A percentile compares a stretch with the other conserved stretches of the same genome.
phyloP scores from a whole-genome alignment of 768 basidiomycete species.

The Mycena kentingensis region DNA sequence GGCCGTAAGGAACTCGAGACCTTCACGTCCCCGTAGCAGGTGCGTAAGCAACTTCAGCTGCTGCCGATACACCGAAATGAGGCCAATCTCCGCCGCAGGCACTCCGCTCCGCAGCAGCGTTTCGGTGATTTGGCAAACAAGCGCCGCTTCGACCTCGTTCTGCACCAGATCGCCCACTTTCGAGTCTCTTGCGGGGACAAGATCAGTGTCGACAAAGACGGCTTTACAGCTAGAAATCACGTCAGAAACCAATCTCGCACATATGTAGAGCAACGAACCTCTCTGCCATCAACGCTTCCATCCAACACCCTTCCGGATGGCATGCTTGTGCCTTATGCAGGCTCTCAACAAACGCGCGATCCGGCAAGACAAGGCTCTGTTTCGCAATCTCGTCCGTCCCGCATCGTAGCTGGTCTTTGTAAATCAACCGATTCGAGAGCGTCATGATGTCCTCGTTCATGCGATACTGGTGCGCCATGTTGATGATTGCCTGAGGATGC shows the following conservation, averaged over 20 bases:
- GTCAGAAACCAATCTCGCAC: neutral
- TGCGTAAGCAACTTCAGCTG: conserved; percentile 88
- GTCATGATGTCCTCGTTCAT: conserved; percentile 98
- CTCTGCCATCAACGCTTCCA: conserved; percentile 61
- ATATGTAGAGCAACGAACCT: conserved; percentile 47
- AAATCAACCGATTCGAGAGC: conserved; percentile 86
- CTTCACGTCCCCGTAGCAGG: conserved; percentile 54
- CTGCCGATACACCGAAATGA: conserved; percentile 92
- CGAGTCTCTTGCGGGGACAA: conserved; percentile 75
- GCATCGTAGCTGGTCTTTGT: conserved; percentile 73
- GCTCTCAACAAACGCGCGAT: conserved; percentile 41
- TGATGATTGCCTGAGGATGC: conserved; percentile 82
- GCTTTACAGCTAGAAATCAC: conserved; percentile 67
- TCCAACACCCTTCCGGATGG: conserved; percentile 61
- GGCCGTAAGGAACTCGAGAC: conserved; percentile 85
- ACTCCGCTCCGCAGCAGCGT: conserved; percentile 69
- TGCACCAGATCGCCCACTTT: conserved; percentile 88
- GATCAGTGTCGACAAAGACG: conserved; percentile 93
- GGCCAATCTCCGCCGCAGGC: conserved; percentile 69
- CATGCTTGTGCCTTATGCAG: conserved; percentile 45
- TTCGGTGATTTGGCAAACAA: conserved; percentile 68
- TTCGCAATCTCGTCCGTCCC: conserved; percentile 74
- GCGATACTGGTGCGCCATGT: conserved; percentile 87
- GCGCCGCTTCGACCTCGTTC: conserved; percentile 77
- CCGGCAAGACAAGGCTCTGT: conserved; percentile 55